Percentiles rank a stretch among this genome's conserved stretches.
Conservation (phyloP, 2,329 filamentous ascomycete species). For the Epichloe scottii region DNA sequence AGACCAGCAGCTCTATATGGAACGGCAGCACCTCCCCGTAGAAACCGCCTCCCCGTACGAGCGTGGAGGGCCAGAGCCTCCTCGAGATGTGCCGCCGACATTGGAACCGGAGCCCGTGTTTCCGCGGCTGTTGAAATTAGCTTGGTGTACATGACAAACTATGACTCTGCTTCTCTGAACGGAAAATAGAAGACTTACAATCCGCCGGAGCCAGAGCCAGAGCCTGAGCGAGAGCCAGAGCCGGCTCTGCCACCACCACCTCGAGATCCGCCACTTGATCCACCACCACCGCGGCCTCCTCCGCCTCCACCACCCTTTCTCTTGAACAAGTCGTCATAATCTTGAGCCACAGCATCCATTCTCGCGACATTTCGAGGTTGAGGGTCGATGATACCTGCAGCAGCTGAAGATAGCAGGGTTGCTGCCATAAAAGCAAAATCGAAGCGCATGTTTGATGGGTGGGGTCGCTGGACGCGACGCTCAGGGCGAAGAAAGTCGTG, state of each 20-base stretch:
- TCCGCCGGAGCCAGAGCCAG: slow-evolving; percentile 5
- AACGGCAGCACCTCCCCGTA: slow-evolving; percentile 52
- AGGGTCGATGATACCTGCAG: slow-evolving; percentile 8
- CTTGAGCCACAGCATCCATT: slow-evolving; percentile 12
- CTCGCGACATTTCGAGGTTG: slow-evolving; percentile 11
- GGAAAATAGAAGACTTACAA: slow-evolving; percentile 4
- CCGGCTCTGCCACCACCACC: slow-evolving; percentile 12
- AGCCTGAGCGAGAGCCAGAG: neutral
- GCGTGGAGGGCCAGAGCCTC: slow-evolving; percentile 45
- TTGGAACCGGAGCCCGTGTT: slow-evolving; percentile 21
- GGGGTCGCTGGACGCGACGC: neutral
- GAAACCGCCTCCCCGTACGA: slow-evolving; percentile 46
- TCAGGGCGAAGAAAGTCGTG: neutral
- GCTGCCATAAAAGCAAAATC: slow-evolving; percentile 5
- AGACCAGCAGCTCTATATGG: slow-evolving; percentile 48
- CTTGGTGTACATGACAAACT: neutral
- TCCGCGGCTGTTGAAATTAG: slow-evolving; percentile 14
- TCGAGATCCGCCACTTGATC: slow-evolving; percentile 3
- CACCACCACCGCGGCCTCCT: slow-evolving; percentile 31
- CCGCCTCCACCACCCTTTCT: slow-evolving; percentile 45
- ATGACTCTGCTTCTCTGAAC: neutral
- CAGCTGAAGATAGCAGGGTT: slow-evolving; percentile 3
- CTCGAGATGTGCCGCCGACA: slow-evolving; percentile 38
- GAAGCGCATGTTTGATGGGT: slow-evolving; percentile 7
- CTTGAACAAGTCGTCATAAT: slow-evolving; percentile 40